These are phyloP conservation scores for Diaporthe humulicola DNA, from an alignment of 2,329 filamentous ascomycete genomes.

Conservation along the genomic window DNA sequence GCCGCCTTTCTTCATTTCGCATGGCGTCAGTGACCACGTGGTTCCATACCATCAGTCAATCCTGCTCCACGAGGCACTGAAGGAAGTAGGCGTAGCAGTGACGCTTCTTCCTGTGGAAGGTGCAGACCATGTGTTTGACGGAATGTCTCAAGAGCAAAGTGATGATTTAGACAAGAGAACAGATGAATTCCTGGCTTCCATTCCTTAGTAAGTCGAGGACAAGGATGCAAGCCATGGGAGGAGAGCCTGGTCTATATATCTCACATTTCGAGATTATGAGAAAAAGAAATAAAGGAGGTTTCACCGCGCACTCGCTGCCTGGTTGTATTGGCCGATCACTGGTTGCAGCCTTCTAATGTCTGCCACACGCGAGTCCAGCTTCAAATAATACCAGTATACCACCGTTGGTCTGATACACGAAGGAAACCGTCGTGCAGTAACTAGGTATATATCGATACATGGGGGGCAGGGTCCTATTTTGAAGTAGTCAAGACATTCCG, in stretches of 20 bases:
- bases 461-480: too few relatives aligned
- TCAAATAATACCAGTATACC: neutral
- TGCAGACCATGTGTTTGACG: slow-evolving; percentile 35
- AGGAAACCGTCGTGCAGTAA: too few relatives aligned
- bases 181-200: slow-evolving; percentile 35
- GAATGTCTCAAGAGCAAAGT: slow-evolving; percentile 33
- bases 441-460: too few relatives aligned
- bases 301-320: too few relatives aligned
- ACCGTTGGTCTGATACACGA: neutral
- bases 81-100: slow-evolving; percentile 11
- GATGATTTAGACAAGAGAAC: slow-evolving; percentile 33
- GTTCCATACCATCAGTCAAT: slow-evolving; percentile 35
- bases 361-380: neutral
- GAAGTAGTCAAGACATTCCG: neutral
- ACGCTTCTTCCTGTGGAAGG: slow-evolving; percentile 20
- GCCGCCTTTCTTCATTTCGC: slow-evolving; percentile 37
- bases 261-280: too few relatives aligned
- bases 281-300: neutral
- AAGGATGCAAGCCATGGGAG: neutral
- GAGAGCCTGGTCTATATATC: too few relatives aligned
- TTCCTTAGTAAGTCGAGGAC: neutral
- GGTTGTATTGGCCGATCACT: too few relatives aligned
- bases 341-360: too few relatives aligned
- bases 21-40: slow-evolving; percentile 32
- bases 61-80: slow-evolving; percentile 34